Conservation (phyloP, 768 basidiomycete genomes). For the Pseudohyphozyma bogoriensis region DNA sequence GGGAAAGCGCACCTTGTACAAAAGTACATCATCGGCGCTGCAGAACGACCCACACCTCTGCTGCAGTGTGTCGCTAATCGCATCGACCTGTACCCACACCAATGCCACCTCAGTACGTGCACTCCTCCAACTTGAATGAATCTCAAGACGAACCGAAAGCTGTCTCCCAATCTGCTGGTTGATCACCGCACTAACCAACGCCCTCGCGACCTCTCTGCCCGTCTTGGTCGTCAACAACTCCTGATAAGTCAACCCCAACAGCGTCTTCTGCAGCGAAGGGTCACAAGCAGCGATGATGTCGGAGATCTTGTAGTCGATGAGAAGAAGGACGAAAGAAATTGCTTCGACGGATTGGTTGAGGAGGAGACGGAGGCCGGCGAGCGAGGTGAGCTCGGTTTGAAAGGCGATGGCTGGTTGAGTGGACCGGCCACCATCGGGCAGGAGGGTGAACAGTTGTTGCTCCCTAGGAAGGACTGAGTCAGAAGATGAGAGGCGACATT, state of each 20-base stretch:
- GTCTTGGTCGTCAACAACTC: slow-evolving; percentile 73
- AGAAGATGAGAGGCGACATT: background rate
- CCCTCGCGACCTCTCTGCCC: slow-evolving; percentile 78
- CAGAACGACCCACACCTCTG: slow-evolving; percentile 94
- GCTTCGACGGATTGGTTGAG: slow-evolving; percentile 83
- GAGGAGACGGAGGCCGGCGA: slow-evolving; percentile 48
- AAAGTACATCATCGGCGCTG: slow-evolving; percentile 92
- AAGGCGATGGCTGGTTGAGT: slow-evolving; percentile 23
- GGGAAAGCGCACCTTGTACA: slow-evolving; percentile 64
- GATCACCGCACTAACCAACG: slow-evolving; percentile 87
- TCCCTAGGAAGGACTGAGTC: slow-evolving; percentile 47
- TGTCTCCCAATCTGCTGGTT: slow-evolving; percentile 97
- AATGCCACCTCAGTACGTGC: too few species aligned
- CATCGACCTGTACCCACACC: slow-evolving; percentile 62
- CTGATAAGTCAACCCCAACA: slow-evolving; percentile 67
- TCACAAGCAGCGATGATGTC: slow-evolving; percentile 72
- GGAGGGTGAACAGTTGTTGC: slow-evolving; percentile 50
- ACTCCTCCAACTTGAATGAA: too few species aligned
- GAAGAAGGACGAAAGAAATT: slow-evolving; percentile 79
- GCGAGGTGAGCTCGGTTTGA: slow-evolving; percentile 68
- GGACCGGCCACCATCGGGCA: slow-evolving; percentile 8
- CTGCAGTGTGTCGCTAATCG: slow-evolving; percentile 88
- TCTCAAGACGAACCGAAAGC: slow-evolving; percentile 59
- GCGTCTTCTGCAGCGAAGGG: slow-evolving; percentile 54
- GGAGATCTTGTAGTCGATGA: slow-evolving; percentile 80